A percentile compares a stretch with the other conserved stretches of the same genome.
phyloP scores from a whole-genome alignment of 805 yeast genomes.

The Helenozyma rhizophorensis region DNA sequence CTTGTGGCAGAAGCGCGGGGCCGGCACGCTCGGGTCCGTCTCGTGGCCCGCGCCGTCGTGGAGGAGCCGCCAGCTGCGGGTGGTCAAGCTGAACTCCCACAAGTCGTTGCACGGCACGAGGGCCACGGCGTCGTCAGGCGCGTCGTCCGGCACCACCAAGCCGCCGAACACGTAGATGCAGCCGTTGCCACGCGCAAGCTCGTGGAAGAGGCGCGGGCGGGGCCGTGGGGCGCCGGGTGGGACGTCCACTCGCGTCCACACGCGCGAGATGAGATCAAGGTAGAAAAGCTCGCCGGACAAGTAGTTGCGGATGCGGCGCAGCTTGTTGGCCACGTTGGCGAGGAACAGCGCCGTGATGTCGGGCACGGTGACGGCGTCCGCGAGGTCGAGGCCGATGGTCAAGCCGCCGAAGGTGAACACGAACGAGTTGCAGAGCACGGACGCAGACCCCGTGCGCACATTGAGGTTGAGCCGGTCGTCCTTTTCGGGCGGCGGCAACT shows the following conservation, averaged over 20 bases:
- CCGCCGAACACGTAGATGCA: slow-evolving; percentile 66
- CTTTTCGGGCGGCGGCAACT: slow-evolving; percentile 49
- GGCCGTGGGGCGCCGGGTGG: slow-evolving; percentile 23
- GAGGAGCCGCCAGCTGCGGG: slow-evolving; percentile 51
- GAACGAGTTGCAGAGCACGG: slow-evolving; percentile 53
- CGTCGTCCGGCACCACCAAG: slow-evolving; percentile 30
- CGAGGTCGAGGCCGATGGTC: slow-evolving; percentile 50
- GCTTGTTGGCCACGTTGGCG: slow-evolving; percentile 22
- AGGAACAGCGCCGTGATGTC: slow-evolving; percentile 38
- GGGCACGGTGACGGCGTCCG: slow-evolving; percentile 30
- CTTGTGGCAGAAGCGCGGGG: slow-evolving; percentile 51
- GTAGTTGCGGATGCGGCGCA: slow-evolving; percentile 31
- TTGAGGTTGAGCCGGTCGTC: slow-evolving; percentile 55
- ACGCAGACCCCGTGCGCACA: slow-evolving; percentile 66
- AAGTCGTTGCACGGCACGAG: slow-evolving; percentile 54
- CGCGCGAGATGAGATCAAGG: slow-evolving; percentile 53
- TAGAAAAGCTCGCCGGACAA: slow-evolving; percentile 63
- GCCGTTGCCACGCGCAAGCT: slow-evolving; percentile 47
- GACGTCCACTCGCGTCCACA: slow-evolving; percentile 47
- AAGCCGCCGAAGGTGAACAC: slow-evolving; percentile 68
- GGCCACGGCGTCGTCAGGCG: slow-evolving; percentile 17
- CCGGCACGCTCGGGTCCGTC: slow-evolving; percentile 18
- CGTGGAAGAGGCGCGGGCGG: slow-evolving; percentile 54
- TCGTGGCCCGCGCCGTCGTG: slow-evolving; percentile 32
- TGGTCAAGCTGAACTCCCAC: slow-evolving; percentile 60